Evolutionary conservation across 1,284 basidiomycete species (phyloP).

Genomic region (Ustilago xerochloae): DNA sequence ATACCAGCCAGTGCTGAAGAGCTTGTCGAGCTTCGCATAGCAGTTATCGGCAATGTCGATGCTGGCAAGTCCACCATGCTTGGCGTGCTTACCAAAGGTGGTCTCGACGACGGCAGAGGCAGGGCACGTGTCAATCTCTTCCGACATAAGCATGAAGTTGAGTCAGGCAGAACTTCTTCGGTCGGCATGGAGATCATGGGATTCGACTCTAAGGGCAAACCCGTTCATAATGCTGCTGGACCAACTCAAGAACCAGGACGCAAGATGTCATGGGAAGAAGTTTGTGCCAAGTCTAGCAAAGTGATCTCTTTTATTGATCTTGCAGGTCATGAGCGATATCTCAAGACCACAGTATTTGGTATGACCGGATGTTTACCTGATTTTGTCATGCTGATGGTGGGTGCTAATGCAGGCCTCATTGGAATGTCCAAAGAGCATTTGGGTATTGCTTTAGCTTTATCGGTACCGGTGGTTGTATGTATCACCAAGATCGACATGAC

Average conservation of each 20-base stretch:
- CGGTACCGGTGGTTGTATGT: slow-evolving; percentile 91
- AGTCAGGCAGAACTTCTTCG: slow-evolving; percentile 91
- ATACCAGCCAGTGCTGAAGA: slow-evolving; percentile 66
- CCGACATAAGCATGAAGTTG: slow-evolving; percentile 96
- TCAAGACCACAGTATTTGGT: slow-evolving; percentile 92
- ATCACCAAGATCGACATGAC: slow-evolving; percentile 99
- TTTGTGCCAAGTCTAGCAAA: slow-evolving; percentile 89
- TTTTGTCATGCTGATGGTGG: slow-evolving; percentile 94
- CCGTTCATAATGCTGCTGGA: slow-evolving; percentile 46
- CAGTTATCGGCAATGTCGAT: slow-evolving; percentile 88
- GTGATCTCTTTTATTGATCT: slow-evolving; percentile 86
- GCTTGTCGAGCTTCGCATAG: slow-evolving; percentile 83
- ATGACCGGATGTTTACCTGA: slow-evolving; percentile 93
- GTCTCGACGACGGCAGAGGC: slow-evolving; percentile 92
- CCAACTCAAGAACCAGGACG: slow-evolving; percentile 44
- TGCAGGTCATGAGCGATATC: slow-evolving; percentile 69
- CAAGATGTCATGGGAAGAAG: slow-evolving; percentile 82
- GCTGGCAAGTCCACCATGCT: slow-evolving; percentile 93
- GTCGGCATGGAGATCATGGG: slow-evolving; percentile 89
- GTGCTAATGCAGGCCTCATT: slow-evolving; percentile 90
- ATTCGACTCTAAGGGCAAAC: slow-evolving; percentile 54
- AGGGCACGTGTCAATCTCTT: slow-evolving; percentile 91
- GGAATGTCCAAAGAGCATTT: slow-evolving; percentile 96
- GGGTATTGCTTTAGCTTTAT: slow-evolving; percentile 90
- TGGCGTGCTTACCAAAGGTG: slow-evolving; percentile 80